Evolutionary conservation across 768 basidiomycete genomes (phyloP).

Genomic region (Dioszegia hungarica): DNA sequence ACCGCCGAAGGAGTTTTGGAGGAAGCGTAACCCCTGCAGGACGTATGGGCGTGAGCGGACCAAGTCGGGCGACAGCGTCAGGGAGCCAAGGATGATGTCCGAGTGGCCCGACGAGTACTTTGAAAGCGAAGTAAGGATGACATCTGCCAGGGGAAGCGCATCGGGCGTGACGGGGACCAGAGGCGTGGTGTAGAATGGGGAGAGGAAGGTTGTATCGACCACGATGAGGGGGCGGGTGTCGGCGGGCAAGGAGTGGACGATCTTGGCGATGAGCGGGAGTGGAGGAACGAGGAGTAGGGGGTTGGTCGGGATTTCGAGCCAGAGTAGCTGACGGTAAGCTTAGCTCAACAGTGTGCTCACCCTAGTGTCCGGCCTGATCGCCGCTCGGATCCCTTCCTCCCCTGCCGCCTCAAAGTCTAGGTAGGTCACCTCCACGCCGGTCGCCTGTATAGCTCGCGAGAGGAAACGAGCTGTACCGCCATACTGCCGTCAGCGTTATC

Average conservation of each 20-base stretch:
- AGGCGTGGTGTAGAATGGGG: conserved; percentile 84
- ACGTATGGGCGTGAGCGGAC: conserved; percentile 48
- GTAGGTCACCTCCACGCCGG: conserved; percentile 61
- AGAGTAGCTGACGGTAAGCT: conserved; percentile 74
- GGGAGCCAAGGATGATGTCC: conserved; percentile 83
- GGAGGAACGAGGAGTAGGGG: conserved; percentile 84
- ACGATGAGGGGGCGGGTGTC: conserved; percentile 63
- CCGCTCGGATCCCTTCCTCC: conserved; percentile 61
- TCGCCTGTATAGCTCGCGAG: conserved; percentile 24
- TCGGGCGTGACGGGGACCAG: conserved; percentile 52
- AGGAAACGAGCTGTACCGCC: conserved; percentile 75
- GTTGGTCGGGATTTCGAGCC: conserved; percentile 94
- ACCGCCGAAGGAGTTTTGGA: conserved; percentile 67
- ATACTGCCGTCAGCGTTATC: conserved; percentile 51
- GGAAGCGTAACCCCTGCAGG: conserved; percentile 64
- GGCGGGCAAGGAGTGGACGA: conserved; percentile 58
- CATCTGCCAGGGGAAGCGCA: conserved; percentile 61
- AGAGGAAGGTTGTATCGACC: conserved; percentile 92
- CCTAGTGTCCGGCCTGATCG: conserved; percentile 74
- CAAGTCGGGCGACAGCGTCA: conserved; percentile 52
- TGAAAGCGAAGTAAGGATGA: conserved; percentile 64
- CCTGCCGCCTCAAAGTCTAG: conserved; percentile 69
- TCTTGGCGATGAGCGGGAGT: conserved; percentile 63
- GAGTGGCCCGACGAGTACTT: conserved; percentile 95
- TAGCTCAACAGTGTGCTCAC: conserved; percentile 53